Base-by-base conservation (phyloP, 352 stramenopile species). In the Phytophthora cryptogea region DNA sequence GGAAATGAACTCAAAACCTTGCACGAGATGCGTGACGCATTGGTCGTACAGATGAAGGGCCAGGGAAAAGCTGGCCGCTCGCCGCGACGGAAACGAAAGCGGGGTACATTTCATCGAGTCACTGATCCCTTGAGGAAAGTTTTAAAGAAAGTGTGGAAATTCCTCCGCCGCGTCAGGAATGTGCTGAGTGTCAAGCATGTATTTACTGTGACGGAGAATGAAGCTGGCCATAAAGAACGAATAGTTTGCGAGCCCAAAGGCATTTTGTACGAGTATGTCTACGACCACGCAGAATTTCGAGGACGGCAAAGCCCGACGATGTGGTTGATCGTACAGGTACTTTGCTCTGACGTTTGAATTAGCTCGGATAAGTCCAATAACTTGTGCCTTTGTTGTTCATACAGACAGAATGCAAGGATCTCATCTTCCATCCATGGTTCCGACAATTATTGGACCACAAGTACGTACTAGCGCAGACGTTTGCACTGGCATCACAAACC, bases 241-340 rank as follows among this genome's bases (percentile, higher is more conserved):
- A 89, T 92, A 46, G 85, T 92, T 11, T 86, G 81, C 32, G 83
- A 93, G 20, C 80, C 84, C 0, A 93, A 90, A 54, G 84, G 82
- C 11, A 89, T 93, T 41, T 50, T 93, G 36, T 92, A 90, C 60
- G 84, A 93, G 59, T 93, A 92, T 44, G 55, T 83, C n/a, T 93
- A 92, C 51, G 82, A 93, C 31, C 70, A 89, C 40, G 79, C 83
- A 20, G 84, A 93, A 54, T 86, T 88, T 32, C 66, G 76, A 0
- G 78, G 80, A 28, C 67, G 80, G 2, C 54, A 63, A 4, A 92
- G 84, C 36, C 76, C 78, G 23, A 90, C 84, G 8, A 50, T 93
- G 14, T 59, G 60, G 35, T 51, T 89, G 8, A 85, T 93, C 14
- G 52, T 90, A 0, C 61, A 92, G 70, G 84, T 93, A 54, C 6